phyloP scores from a whole-genome alignment of 306 rosid species.

The Cercis canadensis region DNA sequence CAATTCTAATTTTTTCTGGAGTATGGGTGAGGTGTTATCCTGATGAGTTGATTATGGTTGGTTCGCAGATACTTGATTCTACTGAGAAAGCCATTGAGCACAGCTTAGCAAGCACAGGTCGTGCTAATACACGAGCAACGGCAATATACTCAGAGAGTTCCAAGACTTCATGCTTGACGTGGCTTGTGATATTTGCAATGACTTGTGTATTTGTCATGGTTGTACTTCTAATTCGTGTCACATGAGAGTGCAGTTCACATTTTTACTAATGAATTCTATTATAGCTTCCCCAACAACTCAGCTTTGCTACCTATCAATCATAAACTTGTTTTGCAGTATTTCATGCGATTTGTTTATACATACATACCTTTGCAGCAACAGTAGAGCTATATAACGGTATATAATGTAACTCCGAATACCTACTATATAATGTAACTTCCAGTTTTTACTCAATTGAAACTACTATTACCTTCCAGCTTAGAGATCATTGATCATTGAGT shows the following conservation, averaged over 20 bases:
- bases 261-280: background rate
- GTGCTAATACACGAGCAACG: conserved; percentile 72
- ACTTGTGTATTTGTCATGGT: conserved; percentile 80
- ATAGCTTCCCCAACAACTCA: background rate
- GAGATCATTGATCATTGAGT: too few species aligned
- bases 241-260: conserved; percentile 37
- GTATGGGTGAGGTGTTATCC: conserved; percentile 1
- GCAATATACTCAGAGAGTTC: conserved; percentile 72
- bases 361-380: too few species aligned
- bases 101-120: conserved; percentile 89
- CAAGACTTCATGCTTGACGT: conserved; percentile 82
- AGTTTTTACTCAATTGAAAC: too few species aligned
- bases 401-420: too few species aligned
- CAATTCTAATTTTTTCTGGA: background rate
- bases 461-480: too few species aligned
- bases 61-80: conserved; percentile 78
- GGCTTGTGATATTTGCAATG: conserved; percentile 79
- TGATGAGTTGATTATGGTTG: conserved; percentile 34
- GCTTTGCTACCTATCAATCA: background rate
- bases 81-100: conserved; percentile 85
- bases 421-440: too few species aligned
- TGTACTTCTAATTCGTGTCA: conserved; percentile 84
- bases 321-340: background rate
- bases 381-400: too few species aligned
- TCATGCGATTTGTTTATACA: conserved; percentile 9